Evolutionary conservation across 2,329 filamentous ascomycete genomes (phyloP), one percentile per base, ranked within the genome.

Genomic region (Lachnellula cervina): DNA sequence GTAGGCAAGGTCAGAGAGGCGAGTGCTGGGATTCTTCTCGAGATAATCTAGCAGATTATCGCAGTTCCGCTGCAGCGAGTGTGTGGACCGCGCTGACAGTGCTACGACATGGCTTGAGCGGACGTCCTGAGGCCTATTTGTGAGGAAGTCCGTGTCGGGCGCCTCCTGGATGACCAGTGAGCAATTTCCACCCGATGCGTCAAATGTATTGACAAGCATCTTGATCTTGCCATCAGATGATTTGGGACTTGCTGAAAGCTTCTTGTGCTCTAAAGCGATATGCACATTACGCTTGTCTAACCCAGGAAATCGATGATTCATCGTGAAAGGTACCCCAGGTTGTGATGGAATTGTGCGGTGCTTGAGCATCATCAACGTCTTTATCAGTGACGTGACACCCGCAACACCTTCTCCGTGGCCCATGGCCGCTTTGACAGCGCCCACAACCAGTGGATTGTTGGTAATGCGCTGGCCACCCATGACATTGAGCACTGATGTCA

Each of bases 71-170:
- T 42, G 38, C 11, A 14, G 6, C 6, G n/a, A 14, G 7, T 16
- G 34, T 13, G 19, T 2, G 5, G 53, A 50, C 38, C 53, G 52
- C 2, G 86, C 86, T 2, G 76, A 77, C 5, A 79, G 63, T 6
- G 73, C 64, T 14, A 80, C 69, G 4, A 73, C 57, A 44, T 79
- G 73, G 5, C 64, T 66, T 5, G 66, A 63, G 14, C 77, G 71
- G 11, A 71, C 56, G 58, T 79, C n/a, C 50, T 73, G 7, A 14
- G 14, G 25, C n/a, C 42, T 17, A n/a, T n/a, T n/a, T n/a, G n/a
- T n/a, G n/a, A n/a, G n/a, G n/a, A n/a, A n/a, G n/a, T n/a, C n/a
- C n/a, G n/a, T n/a, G n/a, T n/a, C n/a, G n/a, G 44, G 45, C 6
- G 40, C 55, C 34, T 54, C 46, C 48, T 57, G 46, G 23, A 59